Evolutionary conservation across 306 rosid genomes (phyloP), one percentile per base, ranked within the genome.

Genomic region (Pyrus communis): DNA sequence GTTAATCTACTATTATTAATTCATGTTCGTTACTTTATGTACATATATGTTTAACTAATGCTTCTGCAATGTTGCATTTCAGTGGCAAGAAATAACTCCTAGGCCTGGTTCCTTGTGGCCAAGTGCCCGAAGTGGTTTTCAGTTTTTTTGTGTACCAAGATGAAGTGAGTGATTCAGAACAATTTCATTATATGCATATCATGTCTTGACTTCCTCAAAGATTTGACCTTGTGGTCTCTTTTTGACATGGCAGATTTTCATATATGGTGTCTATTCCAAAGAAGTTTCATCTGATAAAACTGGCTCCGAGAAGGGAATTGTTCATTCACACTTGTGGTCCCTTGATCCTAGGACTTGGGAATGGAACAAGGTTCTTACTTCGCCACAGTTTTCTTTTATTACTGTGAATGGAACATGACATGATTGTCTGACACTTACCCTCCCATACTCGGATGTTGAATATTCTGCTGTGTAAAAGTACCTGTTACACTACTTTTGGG

Each of bases 291-390:
- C 91, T 46, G 99, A 95, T 79, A 95, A 92, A 87, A 87, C 17
- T 61, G 59, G 78, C 65, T 84, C 93, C 23, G 97, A 95, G 87
- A 89, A 90, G 84, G 99, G 97, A 81, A 80, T 89, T 83, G 97
- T 92, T 80, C 96, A 95, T 87, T 84, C 97, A 42, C 97, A 92
- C 82, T 77, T 92, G 88, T 95, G 96, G 97, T 90, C 93, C 84
- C 97, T 95, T 82, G 99, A 95, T 82, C 99, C 99, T 67, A 92
- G 87, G 86, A 92, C 97, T 58, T 95, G 97, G 99, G 97, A 95
- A 88, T 95, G 99, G 99, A 95, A 84, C 78, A 92, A 95, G 99
- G 99, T 95, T 77, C 54, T 27, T 40, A 55, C 64, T 75, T 66
- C 31, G 21, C 66, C 58, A 43, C 28, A 14, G 7, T 68, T 65